Conservation (phyloP, 1,284 basidiomycete species). For the Malassezia japonica region DNA sequence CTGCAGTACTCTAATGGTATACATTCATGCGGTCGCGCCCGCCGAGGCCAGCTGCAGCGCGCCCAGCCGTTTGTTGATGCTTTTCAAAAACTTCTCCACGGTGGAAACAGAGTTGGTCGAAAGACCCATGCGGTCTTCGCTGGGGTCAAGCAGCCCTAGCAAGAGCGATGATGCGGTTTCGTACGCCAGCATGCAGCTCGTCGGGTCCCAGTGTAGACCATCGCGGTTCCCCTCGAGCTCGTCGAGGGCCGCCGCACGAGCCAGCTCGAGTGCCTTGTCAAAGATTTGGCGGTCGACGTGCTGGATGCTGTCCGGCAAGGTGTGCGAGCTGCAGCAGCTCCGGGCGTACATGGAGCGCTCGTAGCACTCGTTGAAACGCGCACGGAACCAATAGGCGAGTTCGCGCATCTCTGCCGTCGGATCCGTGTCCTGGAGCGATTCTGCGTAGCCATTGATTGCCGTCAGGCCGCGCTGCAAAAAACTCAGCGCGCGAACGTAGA, state of each 20-base stretch:
- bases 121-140: constrained; percentile 58
- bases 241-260: constrained; percentile 78
- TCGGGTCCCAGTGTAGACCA: constrained; percentile 54
- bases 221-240: constrained; percentile 59
- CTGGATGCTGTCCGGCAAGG: constrained; percentile 50
- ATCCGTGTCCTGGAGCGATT: background rate
- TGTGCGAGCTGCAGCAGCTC: constrained; percentile 47
- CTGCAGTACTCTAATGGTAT: too few relatives aligned
- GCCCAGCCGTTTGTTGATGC: constrained; percentile 35
- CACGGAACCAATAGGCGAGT: constrained; percentile 56
- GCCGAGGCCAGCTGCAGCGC: constrained; percentile 18
- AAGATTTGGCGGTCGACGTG: constrained; percentile 54
- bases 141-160: constrained; percentile 78
- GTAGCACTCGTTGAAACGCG: constrained; percentile 55
- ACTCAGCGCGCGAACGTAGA: constrained; percentile 85
- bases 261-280: constrained; percentile 56
- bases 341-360: constrained; percentile 56
- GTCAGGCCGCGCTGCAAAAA: constrained; percentile 82
- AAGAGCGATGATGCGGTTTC: constrained; percentile 88
- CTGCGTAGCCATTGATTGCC: constrained; percentile 40
- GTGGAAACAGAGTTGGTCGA: constrained; percentile 31
- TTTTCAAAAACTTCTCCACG: constrained; percentile 42
- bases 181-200: constrained; percentile 79
- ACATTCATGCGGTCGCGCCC: too few relatives aligned
- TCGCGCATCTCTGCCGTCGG: constrained; percentile 54